Percentiles rank a stretch among this genome's conserved stretches.
Evolutionary conservation across 257 asterid genomes (phyloP).

Genomic region (Asclepias syriaca): DNA sequence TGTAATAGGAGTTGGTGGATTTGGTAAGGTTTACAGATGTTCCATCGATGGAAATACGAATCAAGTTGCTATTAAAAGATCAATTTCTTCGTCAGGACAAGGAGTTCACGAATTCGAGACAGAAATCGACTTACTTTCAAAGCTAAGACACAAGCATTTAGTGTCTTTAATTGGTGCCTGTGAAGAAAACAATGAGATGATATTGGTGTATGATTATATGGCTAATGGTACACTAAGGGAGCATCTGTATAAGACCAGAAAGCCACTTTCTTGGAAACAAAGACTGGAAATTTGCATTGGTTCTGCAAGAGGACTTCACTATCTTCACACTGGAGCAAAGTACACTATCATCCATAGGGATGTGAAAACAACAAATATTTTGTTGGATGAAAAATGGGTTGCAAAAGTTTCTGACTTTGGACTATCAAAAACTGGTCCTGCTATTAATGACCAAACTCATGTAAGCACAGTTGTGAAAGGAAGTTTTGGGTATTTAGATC

Average conservation of each 20-base stretch:
- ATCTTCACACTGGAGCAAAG: conserved; percentile 83
- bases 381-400: conserved; percentile 58
- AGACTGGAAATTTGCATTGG: conserved; percentile 70
- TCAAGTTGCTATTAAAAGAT: conserved; percentile 60
- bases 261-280: conserved; percentile 48
- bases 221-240: conserved; percentile 75
- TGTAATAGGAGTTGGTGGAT: conserved; percentile 80
- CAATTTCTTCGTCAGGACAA: conserved; percentile 60
- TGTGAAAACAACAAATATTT: conserved; percentile 71
- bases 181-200: conserved; percentile 70
- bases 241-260: conserved; percentile 41
- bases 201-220: conserved; percentile 77
- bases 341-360: conserved; percentile 71
- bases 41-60: conserved; percentile 35
- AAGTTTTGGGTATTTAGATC: conserved; percentile 77
- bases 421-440: conserved; percentile 56
- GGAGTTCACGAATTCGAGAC: conserved; percentile 66
- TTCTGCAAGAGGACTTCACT: conserved; percentile 70
- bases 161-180: conserved; percentile 80
- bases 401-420: conserved; percentile 86
- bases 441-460: conserved; percentile 40
- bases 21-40: conserved; percentile 74
- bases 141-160: conserved; percentile 67
- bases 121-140: conserved; percentile 70
- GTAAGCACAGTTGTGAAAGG: conserved; percentile 77